A percentile compares a stretch with the other conserved stretches of the same genome.
Evolutionary conservation across 768 basidiomycete genomes (phyloP).

Genomic region (Lactifluus pinguis): DNA sequence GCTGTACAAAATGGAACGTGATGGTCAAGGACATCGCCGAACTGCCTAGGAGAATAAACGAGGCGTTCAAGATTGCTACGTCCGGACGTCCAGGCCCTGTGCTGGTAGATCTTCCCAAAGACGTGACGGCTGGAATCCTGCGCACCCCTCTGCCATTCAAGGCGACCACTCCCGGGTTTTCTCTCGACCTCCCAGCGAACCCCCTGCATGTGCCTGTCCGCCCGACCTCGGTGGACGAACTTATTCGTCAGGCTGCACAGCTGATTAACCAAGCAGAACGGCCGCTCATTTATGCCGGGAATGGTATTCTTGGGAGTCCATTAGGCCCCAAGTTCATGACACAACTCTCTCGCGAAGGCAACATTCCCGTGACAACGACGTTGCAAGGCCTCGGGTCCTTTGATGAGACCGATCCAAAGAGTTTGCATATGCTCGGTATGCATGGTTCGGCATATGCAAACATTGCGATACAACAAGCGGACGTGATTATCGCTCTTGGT

Average conservation of each 20-base stretch:
- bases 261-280: conserved; percentile 89
- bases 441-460: conserved; percentile 97
- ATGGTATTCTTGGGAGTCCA: conserved; percentile 77
- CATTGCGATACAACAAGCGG: conserved; percentile 94
- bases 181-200: conserved; percentile 64
- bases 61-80: conserved; percentile 98
- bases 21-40: conserved; percentile 98
- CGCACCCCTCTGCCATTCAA: conserved; percentile 77
- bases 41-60: conserved; percentile 91
- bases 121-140: conserved; percentile 89
- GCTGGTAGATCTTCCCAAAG: conserved; percentile 97
- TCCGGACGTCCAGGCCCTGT: conserved; percentile 96
- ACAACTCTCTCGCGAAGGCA: conserved; percentile 70
- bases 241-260: conserved; percentile 76
- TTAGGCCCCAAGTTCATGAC: conserved; percentile 76
- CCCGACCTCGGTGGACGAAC: conserved; percentile 37
- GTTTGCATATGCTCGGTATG: conserved; percentile 98
- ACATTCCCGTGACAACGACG: conserved; percentile 96
- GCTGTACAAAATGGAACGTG: conserved; percentile 99
- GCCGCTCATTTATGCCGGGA: conserved; percentile 89
- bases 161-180: conserved; percentile 73
- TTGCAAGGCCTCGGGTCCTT: conserved; percentile 93
- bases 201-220: conserved; percentile 49
- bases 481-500: conserved; percentile 95
- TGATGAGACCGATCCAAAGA: conserved; percentile 80